Conservation (phyloP, 2,329 filamentous ascomycete genomes). For the Pseudogymnoascus sp. region DNA sequence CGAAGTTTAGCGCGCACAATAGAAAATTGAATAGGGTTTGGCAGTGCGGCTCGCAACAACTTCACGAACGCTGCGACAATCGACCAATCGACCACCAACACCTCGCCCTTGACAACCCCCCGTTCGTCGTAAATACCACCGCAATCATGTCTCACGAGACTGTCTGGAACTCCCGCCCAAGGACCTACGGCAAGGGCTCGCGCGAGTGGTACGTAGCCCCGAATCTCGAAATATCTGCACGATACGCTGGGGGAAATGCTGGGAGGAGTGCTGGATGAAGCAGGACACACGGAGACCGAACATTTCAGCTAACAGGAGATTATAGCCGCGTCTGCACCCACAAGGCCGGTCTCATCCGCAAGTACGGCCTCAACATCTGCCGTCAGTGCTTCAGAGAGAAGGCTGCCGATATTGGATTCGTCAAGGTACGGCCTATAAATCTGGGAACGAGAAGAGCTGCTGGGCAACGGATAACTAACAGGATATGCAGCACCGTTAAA, state of each 20-base stretch:
- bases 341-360: slow-evolving; percentile 98
- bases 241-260: slow-evolving; percentile 20
- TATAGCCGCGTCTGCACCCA: slow-evolving; percentile 78
- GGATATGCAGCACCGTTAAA: slow-evolving; percentile 11
- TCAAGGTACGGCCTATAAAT: slow-evolving; percentile 45
- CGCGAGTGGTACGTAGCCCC: slow-evolving; percentile 68
- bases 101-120: slow-evolving; percentile 9
- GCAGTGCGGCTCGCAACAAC: slow-evolving; percentile 7
- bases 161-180: slow-evolving; percentile 98
- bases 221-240: slow-evolving; percentile 14
- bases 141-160: slow-evolving; percentile 81
- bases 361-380: slow-evolving; percentile 93
- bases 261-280: slow-evolving; percentile 11
- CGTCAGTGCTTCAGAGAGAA: slow-evolving; percentile 73
- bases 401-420: slow-evolving; percentile 63
- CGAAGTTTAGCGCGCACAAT: slow-evolving; percentile 9
- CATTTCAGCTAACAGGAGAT: slow-evolving; percentile 18
- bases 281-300: background rate
- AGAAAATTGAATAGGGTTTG: slow-evolving; percentile 7
- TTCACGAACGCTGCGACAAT: slow-evolving; percentile 8
- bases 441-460: background rate
- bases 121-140: slow-evolving; percentile 13
- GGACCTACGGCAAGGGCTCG: slow-evolving; percentile 94
- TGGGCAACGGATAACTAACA: slow-evolving; percentile 8
- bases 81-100: slow-evolving; percentile 8